A percentile compares a stretch with the other conserved stretches of the same genome.
Evolutionary conservation across 208 protist genomes (phyloP).

Genomic region (Trypanosoma lewisi): DNA sequence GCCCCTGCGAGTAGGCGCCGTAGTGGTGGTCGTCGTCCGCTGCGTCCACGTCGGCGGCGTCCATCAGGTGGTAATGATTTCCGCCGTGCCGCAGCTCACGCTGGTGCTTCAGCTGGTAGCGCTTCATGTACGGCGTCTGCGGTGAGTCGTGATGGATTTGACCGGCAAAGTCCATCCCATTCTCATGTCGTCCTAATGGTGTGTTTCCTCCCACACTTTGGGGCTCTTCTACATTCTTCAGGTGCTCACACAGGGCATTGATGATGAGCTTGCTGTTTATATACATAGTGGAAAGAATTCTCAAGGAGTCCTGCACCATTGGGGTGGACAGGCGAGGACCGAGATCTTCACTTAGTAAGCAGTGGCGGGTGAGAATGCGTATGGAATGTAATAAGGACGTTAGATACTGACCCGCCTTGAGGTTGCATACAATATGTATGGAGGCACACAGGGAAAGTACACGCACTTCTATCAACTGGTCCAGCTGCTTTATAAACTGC

Average conservation of each 20-base stretch:
- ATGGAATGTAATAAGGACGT: conserved; percentile 79
- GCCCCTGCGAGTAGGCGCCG: conserved; percentile 14
- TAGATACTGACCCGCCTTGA: conserved; percentile 87
- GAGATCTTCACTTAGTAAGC: conserved; percentile 77
- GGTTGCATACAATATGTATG: conserved; percentile 86
- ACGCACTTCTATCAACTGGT: conserved; percentile 85
- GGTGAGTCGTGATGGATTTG: background rate
- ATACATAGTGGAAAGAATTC: conserved; percentile 70
- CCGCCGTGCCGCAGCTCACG: background rate
- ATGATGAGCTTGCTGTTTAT: conserved; percentile 63
- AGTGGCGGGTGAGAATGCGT: conserved; percentile 82
- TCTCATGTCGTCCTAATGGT: background rate
- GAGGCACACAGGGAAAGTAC: conserved; percentile 78
- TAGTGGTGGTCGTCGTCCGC: conserved; percentile 21
- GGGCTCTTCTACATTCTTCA: conserved; percentile 50
- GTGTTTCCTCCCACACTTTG: background rate
- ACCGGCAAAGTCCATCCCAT: background rate
- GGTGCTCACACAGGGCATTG: conserved; percentile 57
- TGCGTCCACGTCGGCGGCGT: too few relatives aligned
- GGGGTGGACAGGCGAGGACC: conserved; percentile 74
- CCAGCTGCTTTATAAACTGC: conserved; percentile 80
- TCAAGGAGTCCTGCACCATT: conserved; percentile 74
- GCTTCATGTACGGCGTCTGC: background rate
- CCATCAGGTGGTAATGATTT: conserved; percentile 15
- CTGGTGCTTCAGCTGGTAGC: conserved; percentile 10